Evolutionary conservation across 768 basidiomycete genomes (phyloP).

Genomic region (Basidioascus undulatus): DNA sequence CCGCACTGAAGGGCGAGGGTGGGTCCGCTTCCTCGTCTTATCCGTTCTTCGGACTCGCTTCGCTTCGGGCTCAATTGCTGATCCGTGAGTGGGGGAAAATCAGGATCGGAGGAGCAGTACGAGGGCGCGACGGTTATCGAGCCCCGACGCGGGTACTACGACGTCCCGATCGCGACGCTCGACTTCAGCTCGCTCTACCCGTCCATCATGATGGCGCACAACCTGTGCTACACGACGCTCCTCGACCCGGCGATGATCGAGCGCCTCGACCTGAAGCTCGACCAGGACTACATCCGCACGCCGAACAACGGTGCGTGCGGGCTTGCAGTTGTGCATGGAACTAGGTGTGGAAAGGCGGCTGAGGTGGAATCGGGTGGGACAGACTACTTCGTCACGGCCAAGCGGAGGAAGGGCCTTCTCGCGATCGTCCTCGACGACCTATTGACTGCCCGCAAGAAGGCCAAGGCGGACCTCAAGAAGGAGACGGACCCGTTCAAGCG

Average conservation of each 20-base stretch:
- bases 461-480: constrained; percentile 84
- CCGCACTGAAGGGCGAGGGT: constrained; percentile 68
- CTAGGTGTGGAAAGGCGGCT: no score
- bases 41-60: neutral
- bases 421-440: constrained; percentile 85
- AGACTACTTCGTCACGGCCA: constrained; percentile 66
- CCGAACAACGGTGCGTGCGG: constrained; percentile 60
- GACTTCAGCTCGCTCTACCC: constrained; percentile 98
- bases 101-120: constrained; percentile 83
- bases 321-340: constrained; percentile 3
- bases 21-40: constrained; percentile 3
- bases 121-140: constrained; percentile 99
- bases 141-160: constrained; percentile 85
- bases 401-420: constrained; percentile 60
- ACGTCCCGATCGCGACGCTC: constrained; percentile 84
- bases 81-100: no score
- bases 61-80: no score
- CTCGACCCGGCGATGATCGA: constrained; percentile 57
- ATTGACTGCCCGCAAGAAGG: constrained; percentile 75
- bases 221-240: constrained; percentile 93
- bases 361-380: neutral
- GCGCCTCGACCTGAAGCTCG: constrained; percentile 49
- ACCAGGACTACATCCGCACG: constrained; percentile 75
- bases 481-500: constrained; percentile 94
- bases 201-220: constrained; percentile 99